Percentiles rank a stretch among this genome's conserved stretches.
These are phyloP conservation scores for Rubia peregrina DNA, from an alignment of 305 asterid genomes.

Conservation along the genomic window DNA sequence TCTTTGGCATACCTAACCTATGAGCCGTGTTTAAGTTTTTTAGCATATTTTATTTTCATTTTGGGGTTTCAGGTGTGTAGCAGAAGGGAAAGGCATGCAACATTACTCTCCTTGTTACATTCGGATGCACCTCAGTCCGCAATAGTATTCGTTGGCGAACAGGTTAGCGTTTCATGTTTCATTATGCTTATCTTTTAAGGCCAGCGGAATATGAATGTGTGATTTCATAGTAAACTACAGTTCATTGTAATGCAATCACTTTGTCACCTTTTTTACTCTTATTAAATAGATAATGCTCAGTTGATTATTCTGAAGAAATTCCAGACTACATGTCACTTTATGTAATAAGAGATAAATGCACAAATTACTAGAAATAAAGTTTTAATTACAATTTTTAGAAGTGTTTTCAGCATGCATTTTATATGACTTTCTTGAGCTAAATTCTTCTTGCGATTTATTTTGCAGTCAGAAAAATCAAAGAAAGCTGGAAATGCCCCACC, in stretches of 20 bases:
- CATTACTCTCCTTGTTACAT: constrained; percentile 54
- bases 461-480: constrained; percentile 89
- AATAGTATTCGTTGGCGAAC: constrained; percentile 78
- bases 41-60: neutral
- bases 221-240: neutral
- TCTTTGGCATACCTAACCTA: neutral
- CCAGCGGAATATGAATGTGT: neutral
- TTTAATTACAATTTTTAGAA: neutral
- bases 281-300: neutral
- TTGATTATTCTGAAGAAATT: neutral
- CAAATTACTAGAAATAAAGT: neutral
- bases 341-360: neutral
- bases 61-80: constrained; percentile 44
- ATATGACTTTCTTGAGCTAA: constrained; percentile 3
- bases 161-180: constrained; percentile 43
- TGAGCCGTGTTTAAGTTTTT: neutral
- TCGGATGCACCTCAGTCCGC: constrained; percentile 77
- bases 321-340: neutral
- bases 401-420: neutral
- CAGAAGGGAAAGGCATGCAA: constrained; percentile 52
- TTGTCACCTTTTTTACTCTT: neutral
- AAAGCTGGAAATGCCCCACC: constrained; percentile 70
- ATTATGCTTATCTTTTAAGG: constrained; percentile 6
- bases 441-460: neutral
- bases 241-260: neutral